Evolutionary conservation across 768 basidiomycete species (phyloP).

Genomic region (Suillus hirtellus): DNA sequence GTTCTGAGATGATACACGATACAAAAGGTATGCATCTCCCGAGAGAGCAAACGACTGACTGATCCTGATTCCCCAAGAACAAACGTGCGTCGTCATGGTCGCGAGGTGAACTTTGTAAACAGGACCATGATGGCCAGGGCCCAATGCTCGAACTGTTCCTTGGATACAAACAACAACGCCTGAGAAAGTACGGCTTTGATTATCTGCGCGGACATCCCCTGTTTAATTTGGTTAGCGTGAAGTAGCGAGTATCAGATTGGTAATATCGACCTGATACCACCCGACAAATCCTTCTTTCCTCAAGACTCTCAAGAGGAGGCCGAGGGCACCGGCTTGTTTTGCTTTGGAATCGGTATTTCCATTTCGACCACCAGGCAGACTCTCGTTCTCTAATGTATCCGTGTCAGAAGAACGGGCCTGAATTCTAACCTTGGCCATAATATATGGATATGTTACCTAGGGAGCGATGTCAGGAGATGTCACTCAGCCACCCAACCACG

Average conservation of each 20-base stretch:
- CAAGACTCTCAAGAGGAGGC: conserved; percentile 71
- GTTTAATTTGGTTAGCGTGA: conserved; percentile 15
- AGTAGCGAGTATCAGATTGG: not conserved
- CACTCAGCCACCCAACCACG: not conserved
- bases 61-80: not conserved
- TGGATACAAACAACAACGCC: conserved; percentile 94
- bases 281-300: conserved; percentile 80
- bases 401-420: conserved; percentile 75
- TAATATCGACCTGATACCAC: conserved; percentile 81
- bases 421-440: conserved; percentile 95
- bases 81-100: conserved; percentile 5
- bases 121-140: conserved; percentile 70
- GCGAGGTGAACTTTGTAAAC: conserved; percentile 34
- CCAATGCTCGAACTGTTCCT: conserved; percentile 95
- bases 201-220: conserved; percentile 98
- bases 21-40: not conserved
- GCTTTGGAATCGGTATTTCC: conserved; percentile 25
- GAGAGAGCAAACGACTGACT: not conserved
- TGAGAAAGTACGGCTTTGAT: conserved; percentile 94
- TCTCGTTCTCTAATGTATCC: conserved; percentile 44
- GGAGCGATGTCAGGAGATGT: conserved; percentile 1
- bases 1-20: too few relatives aligned
- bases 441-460: conserved; percentile 93
- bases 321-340: conserved; percentile 72
- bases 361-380: conserved; percentile 15